Evolutionary conservation across 2,329 filamentous ascomycete species (phyloP), one percentile per base, ranked within the genome.

Genomic region (Penicillium janthinellum): DNA sequence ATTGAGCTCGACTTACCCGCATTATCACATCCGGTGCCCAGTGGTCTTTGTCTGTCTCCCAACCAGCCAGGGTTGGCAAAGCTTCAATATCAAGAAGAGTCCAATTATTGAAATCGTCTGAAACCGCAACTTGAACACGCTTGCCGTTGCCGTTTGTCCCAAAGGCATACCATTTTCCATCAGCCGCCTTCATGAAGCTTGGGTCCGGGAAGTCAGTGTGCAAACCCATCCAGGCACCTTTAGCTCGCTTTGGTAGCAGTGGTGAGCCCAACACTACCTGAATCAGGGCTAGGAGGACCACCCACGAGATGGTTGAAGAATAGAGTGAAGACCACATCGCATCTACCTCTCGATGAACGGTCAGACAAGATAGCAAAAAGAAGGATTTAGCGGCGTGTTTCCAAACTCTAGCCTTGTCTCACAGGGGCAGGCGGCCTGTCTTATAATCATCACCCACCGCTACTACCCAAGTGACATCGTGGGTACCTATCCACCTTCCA

Each of bases 1-100:
- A 3, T 5, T 17, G 25, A 31, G 7, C 31, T 31, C 31, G 8
- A 49, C 71, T 63, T 68, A 78, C 75, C 37, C 86, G 73, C 56
- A 72, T 73, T 12, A 81, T 77, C 6, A 89, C 83, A 67, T 88
- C 86, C 10, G 86, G 87, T 0, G 86, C 86, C 85, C 86, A 89
- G 28, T 83, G 83, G 57, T 85, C 80, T 4, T 71, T 70, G 1
- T 81, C 80, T 4, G 77, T 81, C 35, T 83, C 83, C 86, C 87
- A 89, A 6, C 75, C 66, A 1, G 80, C 80, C 6, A 82, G 61
- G 5, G 75, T 72, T 0, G 85, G 84, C n/a, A 89, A 75, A 2
- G 83, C 81, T 63, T 88, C 84, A n/a, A 77, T 70, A 58, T 82
- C 75, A 22, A 82, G 76, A 6, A 81, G 71, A 70, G 78, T 83